These are phyloP conservation scores for Pichia sp. DNA, from an alignment of 1,139 yeast genomes.

Conservation along the genomic window DNA sequence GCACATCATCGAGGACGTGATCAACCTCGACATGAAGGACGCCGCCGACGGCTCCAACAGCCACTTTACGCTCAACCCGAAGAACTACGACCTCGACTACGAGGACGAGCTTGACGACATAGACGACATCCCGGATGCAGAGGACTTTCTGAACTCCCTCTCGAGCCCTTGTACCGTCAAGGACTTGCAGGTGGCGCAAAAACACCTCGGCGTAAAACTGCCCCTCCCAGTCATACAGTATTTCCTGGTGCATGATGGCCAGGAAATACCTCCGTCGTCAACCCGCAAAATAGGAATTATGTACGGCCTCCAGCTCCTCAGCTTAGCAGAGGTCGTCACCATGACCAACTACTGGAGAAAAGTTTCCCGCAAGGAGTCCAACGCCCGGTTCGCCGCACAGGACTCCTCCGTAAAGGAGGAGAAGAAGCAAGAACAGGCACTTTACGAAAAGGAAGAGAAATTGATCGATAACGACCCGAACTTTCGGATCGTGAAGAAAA, in stretches of 20 bases:
- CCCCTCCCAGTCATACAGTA: conserved; percentile 62
- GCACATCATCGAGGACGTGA: conserved; percentile 16
- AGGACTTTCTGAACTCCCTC: conserved; percentile 30
- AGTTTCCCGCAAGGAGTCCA: conserved; percentile 43
- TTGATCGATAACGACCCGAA: conserved; percentile 20
- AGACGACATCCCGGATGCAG: conserved; percentile 21
- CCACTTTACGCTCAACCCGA: conserved; percentile 3
- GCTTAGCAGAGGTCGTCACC: conserved; percentile 58
- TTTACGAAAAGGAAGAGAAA: conserved; percentile 3
- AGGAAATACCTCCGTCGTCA: conserved; percentile 44
- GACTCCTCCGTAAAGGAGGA: not conserved
- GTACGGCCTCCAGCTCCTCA: conserved; percentile 61
- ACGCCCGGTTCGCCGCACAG: not conserved
- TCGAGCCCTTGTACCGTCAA: conserved; percentile 61
- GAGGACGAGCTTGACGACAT: conserved; percentile 4
- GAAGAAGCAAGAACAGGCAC: not conserved
- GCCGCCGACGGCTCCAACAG: not conserved
- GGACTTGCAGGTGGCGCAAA: conserved; percentile 61
- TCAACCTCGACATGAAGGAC: conserved; percentile 11
- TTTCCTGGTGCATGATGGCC: conserved; percentile 65
- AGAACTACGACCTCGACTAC: conserved; percentile 7
- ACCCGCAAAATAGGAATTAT: conserved; percentile 58
- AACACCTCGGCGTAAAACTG: conserved; percentile 51
- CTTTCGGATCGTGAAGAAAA: conserved; percentile 15
- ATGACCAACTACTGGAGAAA: conserved; percentile 67